Conservation (phyloP, 2,329 filamentous ascomycete genomes). For the Aspergillus quadricinctus region DNA sequence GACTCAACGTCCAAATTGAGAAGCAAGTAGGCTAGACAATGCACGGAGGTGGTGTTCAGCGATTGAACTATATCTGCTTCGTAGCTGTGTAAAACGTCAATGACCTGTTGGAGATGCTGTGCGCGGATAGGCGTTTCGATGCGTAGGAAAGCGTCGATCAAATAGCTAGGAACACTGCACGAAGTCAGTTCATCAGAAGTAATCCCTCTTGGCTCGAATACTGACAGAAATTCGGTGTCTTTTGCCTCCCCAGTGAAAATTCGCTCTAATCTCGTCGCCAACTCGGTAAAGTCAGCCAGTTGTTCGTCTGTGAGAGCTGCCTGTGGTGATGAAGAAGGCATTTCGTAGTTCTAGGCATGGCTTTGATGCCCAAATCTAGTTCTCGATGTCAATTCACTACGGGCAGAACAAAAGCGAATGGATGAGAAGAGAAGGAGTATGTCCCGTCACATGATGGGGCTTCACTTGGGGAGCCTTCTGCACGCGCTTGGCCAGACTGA, state of each 20-base stretch:
- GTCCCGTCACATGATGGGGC: neutral
- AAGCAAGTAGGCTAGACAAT: conserved; percentile 12
- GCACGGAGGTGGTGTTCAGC: conserved; percentile 8
- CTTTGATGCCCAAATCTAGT: neutral
- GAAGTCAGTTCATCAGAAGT: neutral
- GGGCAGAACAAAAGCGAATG: neutral
- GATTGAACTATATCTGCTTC: neutral
- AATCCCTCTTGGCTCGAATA: neutral
- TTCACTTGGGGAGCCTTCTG: neutral
- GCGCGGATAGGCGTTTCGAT: neutral
- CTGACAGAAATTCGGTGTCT: neutral
- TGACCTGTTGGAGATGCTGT: neutral
- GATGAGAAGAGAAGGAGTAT: neutral
- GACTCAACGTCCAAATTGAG: conserved; percentile 7
- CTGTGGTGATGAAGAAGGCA: neutral
- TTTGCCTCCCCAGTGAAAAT: neutral
- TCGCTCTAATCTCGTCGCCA: neutral
- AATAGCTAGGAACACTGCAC: neutral
- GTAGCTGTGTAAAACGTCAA: neutral
- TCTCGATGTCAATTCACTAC: neutral
- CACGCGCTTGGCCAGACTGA: neutral
- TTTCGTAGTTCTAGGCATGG: neutral
- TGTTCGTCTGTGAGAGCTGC: neutral
- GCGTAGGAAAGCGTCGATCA: neutral
- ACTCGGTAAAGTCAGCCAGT: neutral